Percentiles rank a stretch among this genome's conserved stretches.
Evolutionary conservation across 441 rosid species (phyloP).

Genomic region (Eruca vesicaria): DNA sequence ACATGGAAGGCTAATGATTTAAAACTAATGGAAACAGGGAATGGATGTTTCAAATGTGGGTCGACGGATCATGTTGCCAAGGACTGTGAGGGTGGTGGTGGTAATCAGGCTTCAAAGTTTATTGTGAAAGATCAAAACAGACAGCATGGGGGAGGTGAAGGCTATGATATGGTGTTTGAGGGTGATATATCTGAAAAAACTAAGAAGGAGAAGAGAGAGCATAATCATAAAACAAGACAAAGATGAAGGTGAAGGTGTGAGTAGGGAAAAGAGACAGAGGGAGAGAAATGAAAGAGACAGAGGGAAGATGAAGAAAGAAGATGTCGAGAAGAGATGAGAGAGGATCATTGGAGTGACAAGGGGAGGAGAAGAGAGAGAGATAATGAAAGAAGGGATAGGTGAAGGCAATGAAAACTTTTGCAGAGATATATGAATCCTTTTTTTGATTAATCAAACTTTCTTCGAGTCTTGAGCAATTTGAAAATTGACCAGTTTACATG

Average conservation of each 20-base stretch:
- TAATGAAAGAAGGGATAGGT: constrained; percentile 28
- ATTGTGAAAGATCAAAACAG: no score
- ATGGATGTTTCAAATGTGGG: no score
- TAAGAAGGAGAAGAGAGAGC: constrained; percentile 44
- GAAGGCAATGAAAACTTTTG: background rate
- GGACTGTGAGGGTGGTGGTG: constrained; percentile 71
- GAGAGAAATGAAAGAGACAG: constrained; percentile 6
- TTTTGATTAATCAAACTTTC: background rate
- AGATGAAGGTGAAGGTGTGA: no score
- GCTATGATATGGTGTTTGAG: constrained; percentile 89
- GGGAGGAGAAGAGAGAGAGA: constrained; percentile 32
- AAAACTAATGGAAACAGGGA: constrained; percentile 44
- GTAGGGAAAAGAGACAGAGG: constrained; percentile 16
- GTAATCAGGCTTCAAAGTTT: constrained; percentile 48
- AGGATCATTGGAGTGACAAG: constrained; percentile 18
- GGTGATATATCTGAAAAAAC: constrained; percentile 54
- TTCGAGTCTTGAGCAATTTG: no score
- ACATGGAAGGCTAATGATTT: constrained; percentile 1
- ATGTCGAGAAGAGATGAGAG: constrained; percentile 35
- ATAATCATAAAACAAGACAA: no score
- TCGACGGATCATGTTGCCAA: constrained; percentile 86
- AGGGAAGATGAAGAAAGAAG: constrained; percentile 25
- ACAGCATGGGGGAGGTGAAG: constrained; percentile 68
- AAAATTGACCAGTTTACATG: no score
- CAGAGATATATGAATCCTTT: background rate